Base-by-base conservation (phyloP, 306 rosid species). In the Prunus kanzakura region DNA sequence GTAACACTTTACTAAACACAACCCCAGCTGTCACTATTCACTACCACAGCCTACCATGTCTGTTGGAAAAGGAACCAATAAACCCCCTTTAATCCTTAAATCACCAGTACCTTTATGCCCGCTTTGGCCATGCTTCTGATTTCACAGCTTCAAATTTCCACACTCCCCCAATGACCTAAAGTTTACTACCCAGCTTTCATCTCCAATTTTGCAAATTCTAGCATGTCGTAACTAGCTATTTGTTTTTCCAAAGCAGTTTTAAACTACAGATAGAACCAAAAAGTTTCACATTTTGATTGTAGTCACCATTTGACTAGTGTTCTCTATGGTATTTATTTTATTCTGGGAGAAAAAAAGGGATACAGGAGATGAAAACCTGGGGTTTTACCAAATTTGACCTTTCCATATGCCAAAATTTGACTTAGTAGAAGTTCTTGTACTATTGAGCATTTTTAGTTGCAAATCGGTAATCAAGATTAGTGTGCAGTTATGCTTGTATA, bases 391-490 rank as follows among this genome's bases (percentile, higher is more conserved):
- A 4, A 13, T 74, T 63, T 74, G 61, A 45, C 61, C 25, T 58
- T 67, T 67, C 62, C 43, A 64, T 58, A 55, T 66, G 38, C 54
- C 25, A 11, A 20, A 43, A 4, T 64, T 49, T 74, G 27, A 52
- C 81, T 52, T 76, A 73, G 65, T 67, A 25, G 65, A 56, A 66
- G 69, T 32, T 64, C 67, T 67, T 75, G 57, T 50, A 46, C 69
- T 66, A 43, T 23, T 3, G 55, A 16, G 13, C 22, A 16, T 20
- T 52, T 60, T 54, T 38, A 76, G n/a, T 77, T 65, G 54, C 52
- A 60, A 73, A 19, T 63, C 74, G 38, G 62, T 68, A 82, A 25
- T 80, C 69, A 35, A 32, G 72, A 29, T 43, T 62, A 61, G 23
- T 79, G 2, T 57, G 41, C 67, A 12, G 5, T 30, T 56, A n/a